These are phyloP conservation scores for Rhynchospora tenuis DNA, from an alignment of 176 grass and related monocot genomes.

Conservation along the genomic window DNA sequence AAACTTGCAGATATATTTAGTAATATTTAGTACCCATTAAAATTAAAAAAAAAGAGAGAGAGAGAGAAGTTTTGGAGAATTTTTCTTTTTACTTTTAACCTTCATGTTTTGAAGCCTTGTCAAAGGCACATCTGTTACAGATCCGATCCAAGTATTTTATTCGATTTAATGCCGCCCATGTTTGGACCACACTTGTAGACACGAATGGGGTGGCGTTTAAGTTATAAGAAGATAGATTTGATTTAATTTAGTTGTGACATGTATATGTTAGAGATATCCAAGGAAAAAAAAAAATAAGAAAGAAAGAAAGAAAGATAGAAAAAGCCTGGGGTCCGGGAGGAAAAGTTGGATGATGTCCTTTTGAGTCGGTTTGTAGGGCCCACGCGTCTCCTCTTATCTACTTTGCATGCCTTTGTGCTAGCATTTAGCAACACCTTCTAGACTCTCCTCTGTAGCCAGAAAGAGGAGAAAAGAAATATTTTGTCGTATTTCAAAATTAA, in stretches of 20 bases:
- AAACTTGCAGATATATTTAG: too few species aligned
- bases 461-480: too few species aligned
- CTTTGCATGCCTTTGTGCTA: slow-evolving; percentile 16
- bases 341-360: not conserved
- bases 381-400: not conserved
- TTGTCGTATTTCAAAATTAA: too few species aligned
- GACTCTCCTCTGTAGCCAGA: not conserved
- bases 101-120: not conserved
- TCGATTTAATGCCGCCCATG: not conserved
- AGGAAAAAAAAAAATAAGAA: not conserved
- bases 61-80: not conserved
- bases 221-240: slow-evolving; percentile 18
- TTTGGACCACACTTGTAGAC: not conserved
- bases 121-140: slow-evolving; percentile 2
- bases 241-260: not conserved
- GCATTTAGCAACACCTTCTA: slow-evolving; percentile 3
- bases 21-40: not conserved
- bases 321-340: slow-evolving; percentile 11
- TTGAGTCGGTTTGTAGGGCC: slow-evolving; percentile 39
- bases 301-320: not conserved
- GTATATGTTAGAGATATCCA: not conserved
- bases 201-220: slow-evolving; percentile 27
- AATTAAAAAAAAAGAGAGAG: not conserved
- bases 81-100: not conserved
- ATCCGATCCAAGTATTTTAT: not conserved